These are phyloP conservation scores for Coleophoma cylindrospora DNA, from an alignment of 2,329 filamentous ascomycete genomes.

Conservation along the genomic window DNA sequence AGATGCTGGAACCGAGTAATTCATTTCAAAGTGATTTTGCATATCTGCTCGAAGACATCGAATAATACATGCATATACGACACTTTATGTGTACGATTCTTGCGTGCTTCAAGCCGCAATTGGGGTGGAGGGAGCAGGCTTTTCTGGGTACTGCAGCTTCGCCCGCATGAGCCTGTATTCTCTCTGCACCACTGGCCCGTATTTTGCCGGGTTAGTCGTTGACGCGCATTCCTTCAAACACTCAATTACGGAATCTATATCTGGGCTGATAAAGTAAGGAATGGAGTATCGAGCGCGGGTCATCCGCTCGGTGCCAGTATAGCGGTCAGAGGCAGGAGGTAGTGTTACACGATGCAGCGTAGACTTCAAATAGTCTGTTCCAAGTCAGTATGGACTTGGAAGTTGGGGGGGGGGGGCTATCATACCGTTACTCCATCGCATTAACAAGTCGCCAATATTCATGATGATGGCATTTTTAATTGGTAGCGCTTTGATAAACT, in stretches of 20 bases:
- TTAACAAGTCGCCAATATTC: slow-evolving; percentile 44
- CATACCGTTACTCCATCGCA: slow-evolving; percentile 44
- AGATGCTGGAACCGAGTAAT: background rate
- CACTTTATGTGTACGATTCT: no score
- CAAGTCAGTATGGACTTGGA: background rate
- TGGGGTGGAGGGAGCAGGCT: background rate
- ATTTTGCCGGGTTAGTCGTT: slow-evolving; percentile 39
- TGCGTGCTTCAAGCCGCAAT: no score
- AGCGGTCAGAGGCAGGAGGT: slow-evolving; percentile 34
- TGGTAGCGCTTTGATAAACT: slow-evolving; percentile 34
- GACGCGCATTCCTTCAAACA: slow-evolving; percentile 42
- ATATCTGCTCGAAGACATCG: no score
- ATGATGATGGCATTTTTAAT: slow-evolving; percentile 37
- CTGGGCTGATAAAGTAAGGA: slow-evolving; percentile 51
- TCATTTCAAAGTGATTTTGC: no score
- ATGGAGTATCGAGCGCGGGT: slow-evolving; percentile 51
- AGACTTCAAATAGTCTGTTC: slow-evolving; percentile 41
- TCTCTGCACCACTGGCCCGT: slow-evolving; percentile 33
- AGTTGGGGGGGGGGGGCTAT: background rate
- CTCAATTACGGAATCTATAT: slow-evolving; percentile 44
- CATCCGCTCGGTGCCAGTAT: slow-evolving; percentile 33
- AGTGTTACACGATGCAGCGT: slow-evolving; percentile 47
- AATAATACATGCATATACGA: no score
- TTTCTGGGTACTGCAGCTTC: slow-evolving; percentile 17
- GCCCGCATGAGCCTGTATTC: slow-evolving; percentile 19